Base-by-base conservation (phyloP, 441 rosid species). In the Populus hybrid region DNA sequence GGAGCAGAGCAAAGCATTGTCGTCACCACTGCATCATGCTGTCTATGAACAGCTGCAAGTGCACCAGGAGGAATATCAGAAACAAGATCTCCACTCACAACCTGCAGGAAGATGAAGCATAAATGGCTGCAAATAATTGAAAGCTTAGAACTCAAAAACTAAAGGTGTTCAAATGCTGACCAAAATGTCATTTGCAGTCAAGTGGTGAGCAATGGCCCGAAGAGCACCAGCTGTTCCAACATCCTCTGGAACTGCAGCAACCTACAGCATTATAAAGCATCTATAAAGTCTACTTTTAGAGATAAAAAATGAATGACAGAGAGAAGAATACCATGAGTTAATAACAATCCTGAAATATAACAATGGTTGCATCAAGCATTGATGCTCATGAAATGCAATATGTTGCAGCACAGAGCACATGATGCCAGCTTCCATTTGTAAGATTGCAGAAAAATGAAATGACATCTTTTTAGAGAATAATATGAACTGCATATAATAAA, bases 191-290 rank as follows among this genome's bases (percentile, higher is more conserved):
- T 88, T 91, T 42, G 97, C 94, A 78, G 97, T 95, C 79, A 95
- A 85, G 83, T 91, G 95, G 78, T 78, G 97, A 42, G 95, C 89
- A 82, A 95, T 91, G 74, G 97, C 95, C 79, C 95, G 90, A 84
- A 95, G 84, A n/a, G 99, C 98, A 74, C 94, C 99, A 80, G 95
- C 98, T 32, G 99, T 90, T 81, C 97, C 98, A 4, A 93, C 89
- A 84, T 93, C 97, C 86, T 93, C 97, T 36, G 95, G 88, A 79
- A 95, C 98, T 11, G 94, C 86, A 84, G 95, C 98, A 77, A 94
- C 97, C 99, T 95, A 79, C 80, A 83, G 83, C 57, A 30, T 79
- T 23, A 72, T 40, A 79, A 32, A 67, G 35, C 28, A 67, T 16
- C 76, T 63, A 64, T 67, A 73, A 57, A 26, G 7, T 67, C 66